Conservation (phyloP, 2,329 filamentous ascomycete genomes). For the Cladosporium cucumerinum region DNA sequence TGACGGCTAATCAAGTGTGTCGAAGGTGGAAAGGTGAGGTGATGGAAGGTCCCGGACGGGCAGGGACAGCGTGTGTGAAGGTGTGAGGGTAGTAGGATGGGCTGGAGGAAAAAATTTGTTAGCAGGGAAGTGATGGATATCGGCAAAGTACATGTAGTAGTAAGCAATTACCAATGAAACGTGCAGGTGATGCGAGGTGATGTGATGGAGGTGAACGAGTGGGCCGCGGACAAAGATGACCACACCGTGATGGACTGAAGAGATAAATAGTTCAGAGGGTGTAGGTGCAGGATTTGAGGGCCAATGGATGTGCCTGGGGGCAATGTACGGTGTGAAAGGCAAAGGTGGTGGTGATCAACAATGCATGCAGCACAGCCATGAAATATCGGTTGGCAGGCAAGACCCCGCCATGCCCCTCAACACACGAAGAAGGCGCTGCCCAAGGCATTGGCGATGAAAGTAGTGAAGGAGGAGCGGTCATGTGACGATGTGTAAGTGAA, state of each 20-base stretch:
- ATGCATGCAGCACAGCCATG: constrained; percentile 1
- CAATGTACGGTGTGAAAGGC: constrained; percentile 1
- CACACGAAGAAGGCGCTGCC: neutral
- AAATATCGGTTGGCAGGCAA: constrained; percentile 4
- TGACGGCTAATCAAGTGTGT: constrained; percentile 31
- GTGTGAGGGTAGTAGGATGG: neutral
- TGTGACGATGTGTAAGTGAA: constrained; percentile 1
- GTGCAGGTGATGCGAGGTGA: constrained; percentile 12
- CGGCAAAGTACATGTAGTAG: neutral
- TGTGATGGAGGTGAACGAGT: neutral
- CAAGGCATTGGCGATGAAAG: neutral
- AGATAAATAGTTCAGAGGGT: neutral
- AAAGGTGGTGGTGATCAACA: constrained; percentile 1
- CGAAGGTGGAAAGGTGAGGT: constrained; percentile 7
- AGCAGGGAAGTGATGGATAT: constrained; percentile 1
- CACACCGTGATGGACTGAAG: neutral
- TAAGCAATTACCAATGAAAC: constrained; percentile 13
- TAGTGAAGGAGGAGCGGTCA: neutral
- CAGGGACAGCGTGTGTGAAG: neutral
- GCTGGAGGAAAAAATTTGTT: neutral
- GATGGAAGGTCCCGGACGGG: constrained; percentile 3
- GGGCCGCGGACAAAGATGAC: neutral
- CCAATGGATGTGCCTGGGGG: neutral
- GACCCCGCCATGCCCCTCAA: constrained; percentile 12
- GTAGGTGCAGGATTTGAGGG: neutral